Percentiles rank a stretch among this genome's conserved stretches.
Evolutionary conservation across 371 early-diverging fungal genomes (phyloP).

Genomic region (Rhizopus microsporus): DNA sequence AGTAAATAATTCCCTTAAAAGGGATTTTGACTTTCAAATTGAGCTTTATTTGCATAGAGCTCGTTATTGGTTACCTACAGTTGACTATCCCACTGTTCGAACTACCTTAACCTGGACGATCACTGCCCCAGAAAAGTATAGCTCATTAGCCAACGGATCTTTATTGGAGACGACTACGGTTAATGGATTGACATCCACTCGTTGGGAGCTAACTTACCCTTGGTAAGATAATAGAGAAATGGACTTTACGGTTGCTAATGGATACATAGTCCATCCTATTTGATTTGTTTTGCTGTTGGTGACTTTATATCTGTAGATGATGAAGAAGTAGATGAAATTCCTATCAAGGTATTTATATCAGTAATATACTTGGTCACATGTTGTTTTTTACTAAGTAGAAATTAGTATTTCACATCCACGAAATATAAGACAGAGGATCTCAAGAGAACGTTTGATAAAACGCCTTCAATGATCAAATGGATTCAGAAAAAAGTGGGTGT

Average conservation of each 20-base stretch:
- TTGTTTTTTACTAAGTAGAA: neutral
- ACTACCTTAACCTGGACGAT: conserved; percentile 51
- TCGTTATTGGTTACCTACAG: conserved; percentile 63
- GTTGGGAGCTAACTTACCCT: conserved; percentile 46
- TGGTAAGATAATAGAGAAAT: conserved; percentile 24
- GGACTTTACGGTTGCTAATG: neutral
- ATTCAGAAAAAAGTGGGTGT: conserved; percentile 48
- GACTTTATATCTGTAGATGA: conserved; percentile 50
- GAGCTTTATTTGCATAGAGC: conserved; percentile 31
- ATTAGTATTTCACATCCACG: conserved; percentile 52
- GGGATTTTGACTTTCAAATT: neutral
- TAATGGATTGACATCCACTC: conserved; percentile 37
- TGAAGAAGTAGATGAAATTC: conserved; percentile 48
- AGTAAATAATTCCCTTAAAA: conserved; percentile 25
- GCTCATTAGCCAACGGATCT: conserved; percentile 55
- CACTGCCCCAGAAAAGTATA: conserved; percentile 44
- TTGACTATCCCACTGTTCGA: conserved; percentile 59
- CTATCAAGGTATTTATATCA: conserved; percentile 34
- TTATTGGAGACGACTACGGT: conserved; percentile 25
- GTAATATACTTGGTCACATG: neutral
- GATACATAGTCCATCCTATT: conserved; percentile 38
- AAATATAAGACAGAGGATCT: conserved; percentile 36
- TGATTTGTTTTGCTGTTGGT: conserved; percentile 57
- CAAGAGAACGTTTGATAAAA: conserved; percentile 41
- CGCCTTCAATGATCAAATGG: conserved; percentile 57